Evolutionary conservation across 2,329 filamentous ascomycete genomes (phyloP).

Genomic region (Trichoderma koningiopsis): DNA sequence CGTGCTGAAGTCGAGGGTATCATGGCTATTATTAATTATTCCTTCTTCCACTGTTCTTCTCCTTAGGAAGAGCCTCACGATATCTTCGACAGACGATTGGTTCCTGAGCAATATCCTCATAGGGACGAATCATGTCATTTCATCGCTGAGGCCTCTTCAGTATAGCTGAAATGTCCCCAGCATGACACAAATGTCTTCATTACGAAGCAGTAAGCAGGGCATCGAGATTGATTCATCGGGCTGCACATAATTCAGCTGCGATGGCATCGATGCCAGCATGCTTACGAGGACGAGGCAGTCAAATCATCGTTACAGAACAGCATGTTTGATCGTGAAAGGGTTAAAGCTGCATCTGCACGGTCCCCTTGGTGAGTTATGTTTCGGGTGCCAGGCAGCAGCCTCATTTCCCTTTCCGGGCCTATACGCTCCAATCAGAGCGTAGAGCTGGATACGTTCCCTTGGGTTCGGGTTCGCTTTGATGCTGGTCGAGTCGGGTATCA

Average conservation of each 20-base stretch:
- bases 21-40: not conserved
- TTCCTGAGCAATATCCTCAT: not conserved
- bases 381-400: slow-evolving; percentile 11
- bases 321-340: not conserved
- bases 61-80: not conserved
- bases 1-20: not conserved
- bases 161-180: slow-evolving; percentile 7
- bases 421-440: not conserved
- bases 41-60: not conserved
- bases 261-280: not conserved
- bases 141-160: not conserved
- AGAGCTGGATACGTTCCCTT: not conserved
- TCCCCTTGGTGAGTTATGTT: not conserved
- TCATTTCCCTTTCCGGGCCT: not conserved
- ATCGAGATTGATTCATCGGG: slow-evolving; percentile 8
- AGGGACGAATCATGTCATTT: not conserved
- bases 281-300: not conserved
- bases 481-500: not conserved
- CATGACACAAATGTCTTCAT: slow-evolving; percentile 4
- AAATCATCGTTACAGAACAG: not conserved
- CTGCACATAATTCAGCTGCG: slow-evolving; percentile 8
- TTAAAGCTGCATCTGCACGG: not conserved
- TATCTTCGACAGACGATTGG: not conserved
- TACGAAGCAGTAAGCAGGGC: slow-evolving; percentile 16
- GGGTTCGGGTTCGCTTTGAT: not conserved